phyloP scores from a whole-genome alignment of 2,329 filamentous ascomycete genomes.

The Xylaria sp. region DNA sequence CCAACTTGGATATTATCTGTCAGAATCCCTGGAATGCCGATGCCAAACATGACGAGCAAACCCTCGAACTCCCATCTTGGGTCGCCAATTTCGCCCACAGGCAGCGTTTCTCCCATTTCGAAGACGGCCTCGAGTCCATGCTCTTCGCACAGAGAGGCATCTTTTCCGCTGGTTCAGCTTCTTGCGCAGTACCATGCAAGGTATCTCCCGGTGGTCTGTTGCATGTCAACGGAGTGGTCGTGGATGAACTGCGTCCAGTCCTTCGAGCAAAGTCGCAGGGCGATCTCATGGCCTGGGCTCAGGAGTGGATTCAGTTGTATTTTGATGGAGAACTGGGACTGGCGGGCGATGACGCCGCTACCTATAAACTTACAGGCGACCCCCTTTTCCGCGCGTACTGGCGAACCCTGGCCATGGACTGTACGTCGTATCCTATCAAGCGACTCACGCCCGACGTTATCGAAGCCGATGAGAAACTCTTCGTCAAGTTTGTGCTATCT shows the following conservation, averaged over 20 bases:
- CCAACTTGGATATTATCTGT: conserved; percentile 5
- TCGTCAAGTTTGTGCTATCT: background rate
- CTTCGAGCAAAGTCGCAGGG: background rate
- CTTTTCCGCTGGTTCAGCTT: background rate
- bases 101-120: background rate
- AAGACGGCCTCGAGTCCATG: background rate
- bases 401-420: conserved; percentile 8
- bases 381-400: conserved; percentile 4
- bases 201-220: background rate
- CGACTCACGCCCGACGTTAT: conserved; percentile 1
- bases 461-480: background rate
- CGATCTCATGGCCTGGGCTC: background rate
- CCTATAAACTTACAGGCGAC: conserved; percentile 1
- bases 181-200: background rate
- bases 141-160: conserved; percentile 6
- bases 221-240: background rate
- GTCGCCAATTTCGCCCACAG: background rate
- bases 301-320: background rate
- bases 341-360: background rate
- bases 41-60: background rate
- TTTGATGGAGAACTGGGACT: background rate
- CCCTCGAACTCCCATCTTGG: background rate
- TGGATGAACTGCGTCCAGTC: background rate
- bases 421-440: background rate
- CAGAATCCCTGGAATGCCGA: conserved; percentile 1